Evolutionary conservation across 768 basidiomycete genomes (phyloP).

Genomic region (Phlegmacium glaucopus): DNA sequence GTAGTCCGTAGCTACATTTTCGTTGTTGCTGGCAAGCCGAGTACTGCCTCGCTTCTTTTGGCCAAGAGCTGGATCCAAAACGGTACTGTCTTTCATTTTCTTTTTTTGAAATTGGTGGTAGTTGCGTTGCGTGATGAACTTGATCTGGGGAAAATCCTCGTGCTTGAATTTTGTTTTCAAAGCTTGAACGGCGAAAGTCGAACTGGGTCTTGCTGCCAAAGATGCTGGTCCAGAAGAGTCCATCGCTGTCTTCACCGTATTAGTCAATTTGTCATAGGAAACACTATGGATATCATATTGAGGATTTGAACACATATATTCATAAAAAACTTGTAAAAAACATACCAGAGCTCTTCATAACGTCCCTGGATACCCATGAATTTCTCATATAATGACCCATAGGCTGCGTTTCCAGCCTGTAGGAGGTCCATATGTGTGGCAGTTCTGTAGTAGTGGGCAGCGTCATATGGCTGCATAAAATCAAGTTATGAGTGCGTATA

Average conservation of each 20-base stretch:
- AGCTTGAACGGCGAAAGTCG: too few relatives aligned
- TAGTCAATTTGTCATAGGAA: neutral
- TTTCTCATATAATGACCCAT: neutral
- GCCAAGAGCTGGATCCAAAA: too few relatives aligned
- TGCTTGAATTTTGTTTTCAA: too few relatives aligned
- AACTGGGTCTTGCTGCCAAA: too few relatives aligned
- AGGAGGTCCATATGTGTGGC: neutral
- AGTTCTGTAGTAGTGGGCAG: too few relatives aligned
- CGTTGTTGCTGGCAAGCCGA: too few relatives aligned
- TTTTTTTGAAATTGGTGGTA: too few relatives aligned
- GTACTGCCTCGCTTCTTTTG: too few relatives aligned
- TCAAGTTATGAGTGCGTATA: neutral
- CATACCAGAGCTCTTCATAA: neutral
- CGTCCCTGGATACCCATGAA: neutral
- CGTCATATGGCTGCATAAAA: neutral
- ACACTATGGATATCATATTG: neutral
- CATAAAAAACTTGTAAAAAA: neutral
- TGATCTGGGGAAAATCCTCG: too few relatives aligned
- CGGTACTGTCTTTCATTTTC: too few relatives aligned
- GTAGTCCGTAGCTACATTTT: too few relatives aligned
- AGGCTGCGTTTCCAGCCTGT: neutral
- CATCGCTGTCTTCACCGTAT: neutral
- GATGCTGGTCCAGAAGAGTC: neutral
- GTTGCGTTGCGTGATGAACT: too few relatives aligned
- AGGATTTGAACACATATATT: neutral